Percentiles rank a stretch among this genome's conserved stretches.
Conservation (phyloP, 177 flowering plant species). For the Telopea speciosissima region DNA sequence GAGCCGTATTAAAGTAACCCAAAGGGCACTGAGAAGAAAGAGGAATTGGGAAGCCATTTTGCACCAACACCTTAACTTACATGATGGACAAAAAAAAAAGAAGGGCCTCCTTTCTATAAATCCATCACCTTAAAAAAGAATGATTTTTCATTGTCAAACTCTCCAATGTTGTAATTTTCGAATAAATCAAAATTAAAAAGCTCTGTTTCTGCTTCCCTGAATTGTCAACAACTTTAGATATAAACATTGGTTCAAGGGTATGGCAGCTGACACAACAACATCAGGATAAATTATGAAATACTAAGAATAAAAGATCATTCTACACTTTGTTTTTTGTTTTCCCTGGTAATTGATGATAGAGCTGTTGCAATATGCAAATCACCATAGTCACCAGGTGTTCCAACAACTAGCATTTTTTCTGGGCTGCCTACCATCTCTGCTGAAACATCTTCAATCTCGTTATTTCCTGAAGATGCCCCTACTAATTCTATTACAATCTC, state of each 20-base stretch:
- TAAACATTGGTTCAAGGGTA: neutral
- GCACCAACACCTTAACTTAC: neutral
- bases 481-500: constrained; percentile 17
- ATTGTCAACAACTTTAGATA: constrained; percentile 6
- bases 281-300: neutral
- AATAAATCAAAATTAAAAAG: constrained; percentile 4
- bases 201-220: constrained; percentile 1
- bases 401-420: neutral
- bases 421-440: constrained; percentile 4
- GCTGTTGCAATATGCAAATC: constrained; percentile 4
- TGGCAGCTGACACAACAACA: constrained; percentile 1
- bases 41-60: neutral
- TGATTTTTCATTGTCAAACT: neutral
- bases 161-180: neutral
- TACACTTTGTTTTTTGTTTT: constrained; percentile 5
- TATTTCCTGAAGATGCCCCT: neutral
- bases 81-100: neutral
- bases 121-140: neutral
- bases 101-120: neutral
- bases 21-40: too few relatives aligned
- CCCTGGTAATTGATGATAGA: constrained; percentile 2
- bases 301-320: neutral
- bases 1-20: too few relatives aligned
- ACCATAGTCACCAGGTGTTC: neutral
- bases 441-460: constrained; percentile 10